Conservation (phyloP, 2,329 filamentous ascomycete species). For the Aureobasidium sp. region DNA sequence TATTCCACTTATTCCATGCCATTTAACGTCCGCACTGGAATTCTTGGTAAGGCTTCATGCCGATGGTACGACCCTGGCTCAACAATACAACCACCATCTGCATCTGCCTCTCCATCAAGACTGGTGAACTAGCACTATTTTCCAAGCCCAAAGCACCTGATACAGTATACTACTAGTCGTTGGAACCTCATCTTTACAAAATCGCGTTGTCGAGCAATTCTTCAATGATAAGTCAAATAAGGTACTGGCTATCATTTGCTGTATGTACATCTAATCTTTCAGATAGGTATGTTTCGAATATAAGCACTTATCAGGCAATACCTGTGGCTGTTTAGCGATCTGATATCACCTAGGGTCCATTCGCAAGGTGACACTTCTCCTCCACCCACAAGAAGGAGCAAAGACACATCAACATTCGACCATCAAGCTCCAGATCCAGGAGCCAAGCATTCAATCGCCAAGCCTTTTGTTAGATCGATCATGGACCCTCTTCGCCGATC, state of each 20-base stretch:
- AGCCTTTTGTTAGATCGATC: background rate
- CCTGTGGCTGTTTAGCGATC: background rate
- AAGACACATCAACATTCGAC: background rate
- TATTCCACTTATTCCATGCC: background rate
- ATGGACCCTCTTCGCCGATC: background rate
- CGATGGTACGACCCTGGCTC: background rate
- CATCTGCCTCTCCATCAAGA: too few relatives aligned
- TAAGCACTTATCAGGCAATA: background rate
- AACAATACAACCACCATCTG: too few relatives aligned
- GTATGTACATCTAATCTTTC: too few relatives aligned
- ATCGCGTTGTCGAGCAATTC: background rate
- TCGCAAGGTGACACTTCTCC: background rate
- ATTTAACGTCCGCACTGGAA: background rate
- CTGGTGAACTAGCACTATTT: rapidly evolving
- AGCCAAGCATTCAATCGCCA: slow-evolving; percentile 6
- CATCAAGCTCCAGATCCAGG: background rate
- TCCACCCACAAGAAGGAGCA: background rate
- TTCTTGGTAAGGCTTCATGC: background rate
- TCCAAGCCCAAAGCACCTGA: background rate
- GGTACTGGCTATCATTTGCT: background rate
- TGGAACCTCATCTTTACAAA: background rate
- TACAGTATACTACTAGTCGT: background rate
- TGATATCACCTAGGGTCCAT: background rate
- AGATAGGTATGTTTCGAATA: too few relatives aligned
- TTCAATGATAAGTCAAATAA: background rate